These are phyloP conservation scores for Microcos paniculata DNA, from an alignment of 345 rosid genomes.

Conservation along the genomic window DNA sequence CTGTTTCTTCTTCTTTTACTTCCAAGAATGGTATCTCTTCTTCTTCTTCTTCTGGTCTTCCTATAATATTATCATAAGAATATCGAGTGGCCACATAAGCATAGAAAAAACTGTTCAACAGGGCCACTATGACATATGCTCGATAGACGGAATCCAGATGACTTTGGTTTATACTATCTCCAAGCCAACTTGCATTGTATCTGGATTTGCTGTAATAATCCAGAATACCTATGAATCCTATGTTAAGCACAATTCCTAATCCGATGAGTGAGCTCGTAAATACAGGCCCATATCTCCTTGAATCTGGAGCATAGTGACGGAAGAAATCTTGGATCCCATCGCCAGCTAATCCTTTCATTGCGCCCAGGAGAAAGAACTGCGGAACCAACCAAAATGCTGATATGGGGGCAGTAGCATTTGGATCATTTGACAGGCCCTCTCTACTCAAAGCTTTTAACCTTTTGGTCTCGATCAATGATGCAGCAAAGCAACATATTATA, in stretches of 20 bases:
- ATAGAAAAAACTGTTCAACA: not conserved
- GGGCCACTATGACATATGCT: not conserved
- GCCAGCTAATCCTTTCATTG: not conserved
- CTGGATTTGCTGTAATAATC: not conserved
- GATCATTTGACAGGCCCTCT: not conserved
- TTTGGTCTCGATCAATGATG: not conserved
- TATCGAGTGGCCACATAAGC: not conserved
- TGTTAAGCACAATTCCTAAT: not conserved
- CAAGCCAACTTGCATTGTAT: not conserved
- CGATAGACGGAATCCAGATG: not conserved
- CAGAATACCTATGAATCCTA: not conserved
- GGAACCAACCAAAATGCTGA: not conserved
- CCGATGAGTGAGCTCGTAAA: not conserved
- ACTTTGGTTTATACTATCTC: not conserved
- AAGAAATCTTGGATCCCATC: not conserved
- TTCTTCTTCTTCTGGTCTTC: not conserved
- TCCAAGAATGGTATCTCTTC: not conserved
- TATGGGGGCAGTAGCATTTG: not conserved
- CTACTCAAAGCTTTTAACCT: not conserved
- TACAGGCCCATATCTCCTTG: not conserved
- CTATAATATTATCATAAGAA: not conserved
- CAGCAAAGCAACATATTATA: not conserved
- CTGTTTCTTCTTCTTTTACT: not conserved
- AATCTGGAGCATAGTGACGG: not conserved
- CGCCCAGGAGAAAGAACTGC: not conserved